Percentiles rank a stretch among this genome's conserved stretches.
Conservation (phyloP, 768 basidiomycete species). For the Dacryopinax primogenitus region DNA sequence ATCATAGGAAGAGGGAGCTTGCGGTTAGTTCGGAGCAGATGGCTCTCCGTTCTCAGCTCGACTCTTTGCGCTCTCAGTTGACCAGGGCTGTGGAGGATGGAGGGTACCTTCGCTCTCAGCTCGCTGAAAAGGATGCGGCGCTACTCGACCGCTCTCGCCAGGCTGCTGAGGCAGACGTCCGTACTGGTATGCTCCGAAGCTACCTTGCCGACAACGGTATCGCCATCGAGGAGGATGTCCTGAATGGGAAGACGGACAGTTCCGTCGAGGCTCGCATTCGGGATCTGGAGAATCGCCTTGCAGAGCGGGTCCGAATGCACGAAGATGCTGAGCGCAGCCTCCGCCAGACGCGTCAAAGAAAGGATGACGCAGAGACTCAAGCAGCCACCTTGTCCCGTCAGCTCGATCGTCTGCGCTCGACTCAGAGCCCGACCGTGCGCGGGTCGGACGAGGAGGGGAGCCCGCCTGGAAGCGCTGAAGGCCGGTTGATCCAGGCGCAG, state of each 20-base stretch:
- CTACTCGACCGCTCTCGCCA: slow-evolving; percentile 52
- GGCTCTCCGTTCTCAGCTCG: slow-evolving; percentile 55
- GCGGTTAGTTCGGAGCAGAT: slow-evolving; percentile 55
- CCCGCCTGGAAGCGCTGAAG: slow-evolving; percentile 23
- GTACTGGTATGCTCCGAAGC: slow-evolving; percentile 65
- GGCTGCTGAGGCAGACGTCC: slow-evolving; percentile 54
- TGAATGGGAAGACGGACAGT: slow-evolving; percentile 32
- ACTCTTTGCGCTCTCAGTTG: slow-evolving; percentile 60
- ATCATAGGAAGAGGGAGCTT: slow-evolving; percentile 52
- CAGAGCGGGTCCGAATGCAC: slow-evolving; percentile 55
- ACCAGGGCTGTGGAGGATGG: slow-evolving; percentile 54
- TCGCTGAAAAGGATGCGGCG: slow-evolving; percentile 50
- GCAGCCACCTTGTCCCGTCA: slow-evolving; percentile 49
- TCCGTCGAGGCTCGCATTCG: slow-evolving; percentile 34
- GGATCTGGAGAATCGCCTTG: slow-evolving; percentile 67
- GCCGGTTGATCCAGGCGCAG: slow-evolving; percentile 55
- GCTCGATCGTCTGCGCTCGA: slow-evolving; percentile 50
- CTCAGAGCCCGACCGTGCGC: slow-evolving; percentile 37
- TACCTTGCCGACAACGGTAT: slow-evolving; percentile 84
- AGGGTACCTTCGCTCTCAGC: slow-evolving; percentile 56
- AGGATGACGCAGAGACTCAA: slow-evolving; percentile 63
- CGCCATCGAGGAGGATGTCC: slow-evolving; percentile 57
- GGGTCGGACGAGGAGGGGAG: slow-evolving; percentile 29
- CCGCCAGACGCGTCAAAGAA: slow-evolving; percentile 47
- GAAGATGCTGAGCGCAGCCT: slow-evolving; percentile 69